These are phyloP conservation scores for Lathyrus oleraceus DNA, from an alignment of 306 rosid genomes.

Conservation along the genomic window DNA sequence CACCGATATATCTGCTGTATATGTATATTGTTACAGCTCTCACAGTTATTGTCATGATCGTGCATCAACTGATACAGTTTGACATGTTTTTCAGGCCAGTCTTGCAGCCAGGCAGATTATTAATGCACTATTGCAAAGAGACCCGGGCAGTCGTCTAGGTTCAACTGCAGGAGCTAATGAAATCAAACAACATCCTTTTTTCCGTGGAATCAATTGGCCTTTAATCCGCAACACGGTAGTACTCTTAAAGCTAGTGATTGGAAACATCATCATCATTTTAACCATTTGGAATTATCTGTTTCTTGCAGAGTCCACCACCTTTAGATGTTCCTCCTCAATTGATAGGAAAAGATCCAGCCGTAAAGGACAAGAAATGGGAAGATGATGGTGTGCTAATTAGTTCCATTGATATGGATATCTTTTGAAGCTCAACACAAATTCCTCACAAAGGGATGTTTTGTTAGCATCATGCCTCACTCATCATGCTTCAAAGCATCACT, in stretches of 20 bases:
- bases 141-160: constrained; percentile 72
- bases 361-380: constrained; percentile 76
- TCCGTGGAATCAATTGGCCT: constrained; percentile 90
- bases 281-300: constrained; percentile 18
- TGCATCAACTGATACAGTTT: constrained; percentile 30
- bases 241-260: constrained; percentile 4
- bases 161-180: constrained; percentile 75
- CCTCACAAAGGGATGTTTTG: not conserved
- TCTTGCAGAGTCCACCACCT: constrained; percentile 77
- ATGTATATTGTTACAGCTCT: not conserved
- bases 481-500: constrained; percentile 19
- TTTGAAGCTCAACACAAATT: constrained; percentile 51
- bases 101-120: constrained; percentile 87
- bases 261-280: not conserved
- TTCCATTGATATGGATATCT: constrained; percentile 63
- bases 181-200: constrained; percentile 87
- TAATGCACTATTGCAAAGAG: constrained; percentile 86
- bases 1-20: not conserved
- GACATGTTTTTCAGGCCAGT: constrained; percentile 64
- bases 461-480: constrained; percentile 13
- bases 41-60: constrained; percentile 14
- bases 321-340: constrained; percentile 66
- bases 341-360: constrained; percentile 49
- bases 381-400: constrained; percentile 76
- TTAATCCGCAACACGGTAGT: constrained; percentile 85